Percentiles rank a stretch among this genome's conserved stretches.
These are phyloP conservation scores for Coelastrella sp. DNA, from an alignment of 139 green algal species.

Conservation along the genomic window DNA sequence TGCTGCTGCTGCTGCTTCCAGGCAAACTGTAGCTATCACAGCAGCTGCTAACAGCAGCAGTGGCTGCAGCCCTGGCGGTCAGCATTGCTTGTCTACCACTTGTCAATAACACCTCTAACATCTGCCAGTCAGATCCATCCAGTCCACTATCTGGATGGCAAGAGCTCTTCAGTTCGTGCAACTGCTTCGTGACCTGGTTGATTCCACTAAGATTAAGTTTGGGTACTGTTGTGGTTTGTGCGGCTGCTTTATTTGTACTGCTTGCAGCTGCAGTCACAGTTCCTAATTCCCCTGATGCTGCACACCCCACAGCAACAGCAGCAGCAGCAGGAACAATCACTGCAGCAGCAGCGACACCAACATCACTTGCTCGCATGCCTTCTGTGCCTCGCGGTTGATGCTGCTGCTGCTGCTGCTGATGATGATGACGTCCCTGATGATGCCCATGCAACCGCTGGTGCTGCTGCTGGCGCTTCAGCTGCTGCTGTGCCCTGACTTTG, in stretches of 20 bases:
- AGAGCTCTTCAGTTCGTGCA: neutral
- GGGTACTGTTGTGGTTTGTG: neutral
- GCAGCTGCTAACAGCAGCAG: neutral
- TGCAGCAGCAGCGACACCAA: neutral
- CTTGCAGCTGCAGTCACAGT: neutral
- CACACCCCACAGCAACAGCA: neutral
- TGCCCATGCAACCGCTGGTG: neutral
- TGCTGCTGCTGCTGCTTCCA: conserved; percentile 18
- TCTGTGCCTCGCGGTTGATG: neutral
- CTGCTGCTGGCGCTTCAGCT: neutral
- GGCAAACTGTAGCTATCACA: neutral
- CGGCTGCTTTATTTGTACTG: conserved; percentile 2
- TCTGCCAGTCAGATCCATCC: neutral
- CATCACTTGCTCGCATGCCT: neutral
- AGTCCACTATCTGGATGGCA: neutral
- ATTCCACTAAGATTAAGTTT: neutral
- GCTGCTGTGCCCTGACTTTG: neutral
- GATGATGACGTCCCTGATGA: neutral
- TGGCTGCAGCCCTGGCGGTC: neutral
- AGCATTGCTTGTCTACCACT: neutral
- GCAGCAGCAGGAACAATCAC: neutral
- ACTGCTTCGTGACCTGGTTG: neutral
- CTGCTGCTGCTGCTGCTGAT: conserved; percentile 13
- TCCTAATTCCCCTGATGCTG: conserved; percentile 17
- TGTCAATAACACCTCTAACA: conserved; percentile 10